Evolutionary conservation across 345 rosid species (phyloP), one percentile per base, ranked within the genome.

Genomic region (Salix brachista): DNA sequence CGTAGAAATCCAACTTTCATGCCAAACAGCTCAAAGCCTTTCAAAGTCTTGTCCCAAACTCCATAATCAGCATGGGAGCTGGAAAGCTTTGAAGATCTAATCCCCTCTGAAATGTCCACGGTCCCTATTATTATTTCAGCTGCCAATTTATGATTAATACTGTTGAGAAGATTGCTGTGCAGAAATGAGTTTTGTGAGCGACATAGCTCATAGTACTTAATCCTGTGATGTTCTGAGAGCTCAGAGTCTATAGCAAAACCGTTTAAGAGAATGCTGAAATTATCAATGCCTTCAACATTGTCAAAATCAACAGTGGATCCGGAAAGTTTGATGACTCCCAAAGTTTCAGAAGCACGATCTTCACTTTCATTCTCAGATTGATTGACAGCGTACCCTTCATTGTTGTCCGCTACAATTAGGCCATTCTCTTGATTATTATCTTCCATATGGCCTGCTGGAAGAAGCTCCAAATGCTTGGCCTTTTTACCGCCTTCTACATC

Each of bases 1-100:
- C 77, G 84, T 56, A 83, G 62, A 73, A 85, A 88, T 50, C 85
- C 86, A 4, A 85, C 86, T 3, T 87, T 83, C 83, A 80, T 88
- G 66, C 91, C 88, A 76, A 87, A 75, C 78, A 82, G 77, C 84
- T 81, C 86, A 65, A 88, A 87, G n/a, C 87, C 88, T 74, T 87
- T 84, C 75, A 88, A 77, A 37, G 86, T 88, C 67, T 74, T 82
- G 67, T 80, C 84, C 91, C 90, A 87, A 23, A 74, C 74, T 44
- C 68, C 72, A n/a, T 80, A 88, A 74, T 84, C 82, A 48, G 84
- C 75, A 26, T 25, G 56, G 8, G 84, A 77, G 65, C 80, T 79
- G 48, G 83, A 65, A 62, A 83, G 75, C 69, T 62, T 85, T 30
- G 86, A 75, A 44, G 79, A 28, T 82, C 81, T 80, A 48, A 88